Evolutionary conservation across 2,329 filamentous ascomycete genomes (phyloP), one percentile per base, ranked within the genome.

Genomic region (Penicillium sp.): DNA sequence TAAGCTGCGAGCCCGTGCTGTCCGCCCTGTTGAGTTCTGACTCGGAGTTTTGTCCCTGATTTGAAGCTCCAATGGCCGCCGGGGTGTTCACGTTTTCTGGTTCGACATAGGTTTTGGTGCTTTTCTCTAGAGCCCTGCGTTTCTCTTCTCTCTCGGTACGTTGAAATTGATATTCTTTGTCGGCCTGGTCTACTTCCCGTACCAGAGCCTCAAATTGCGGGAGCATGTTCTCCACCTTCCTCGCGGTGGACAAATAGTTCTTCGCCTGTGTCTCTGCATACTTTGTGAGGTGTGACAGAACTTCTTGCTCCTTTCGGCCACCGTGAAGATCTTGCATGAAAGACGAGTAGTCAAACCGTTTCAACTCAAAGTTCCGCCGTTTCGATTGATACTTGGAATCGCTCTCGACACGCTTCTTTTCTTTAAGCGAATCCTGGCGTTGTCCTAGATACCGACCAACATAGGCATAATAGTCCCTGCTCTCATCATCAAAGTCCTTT

Each of bases 291-390:
- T 97, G 90, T 1, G 93, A 97, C 28, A 99, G 75, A 4, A 99
- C 90, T 71, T 99, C 94, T 68, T 97, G 94, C 66, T 99, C 94
- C 71, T 97, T 99, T 61, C 94, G 87, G n/a, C 94, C 94, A 28
- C 94, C 94, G 61, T 97, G 94, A n/a, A 99, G 81, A 77, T 99
- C 94, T 67, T 97, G 93, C 90, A 99, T 96, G 69, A 97, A 99
- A 14, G 91, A 96, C 3, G 93, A 97, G 71, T 99, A 99, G 73
- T 99, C 95, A 67, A 99, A 99, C 9, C 95, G 87, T 77, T 96
- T 97, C 57, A 99, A 81, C 77, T 99, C 94, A 67, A 99, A 99
- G 64, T 91, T 96, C 46, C 90, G 87, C 63, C 92, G 85, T 77
- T 97, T 97, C 47, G 83, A 86, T 71, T 97, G 93, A 69, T 97